Percentiles rank a stretch among this genome's conserved stretches.
Evolutionary conservation across 306 rosid species (phyloP).

Genomic region (Crataegus laevigata): DNA sequence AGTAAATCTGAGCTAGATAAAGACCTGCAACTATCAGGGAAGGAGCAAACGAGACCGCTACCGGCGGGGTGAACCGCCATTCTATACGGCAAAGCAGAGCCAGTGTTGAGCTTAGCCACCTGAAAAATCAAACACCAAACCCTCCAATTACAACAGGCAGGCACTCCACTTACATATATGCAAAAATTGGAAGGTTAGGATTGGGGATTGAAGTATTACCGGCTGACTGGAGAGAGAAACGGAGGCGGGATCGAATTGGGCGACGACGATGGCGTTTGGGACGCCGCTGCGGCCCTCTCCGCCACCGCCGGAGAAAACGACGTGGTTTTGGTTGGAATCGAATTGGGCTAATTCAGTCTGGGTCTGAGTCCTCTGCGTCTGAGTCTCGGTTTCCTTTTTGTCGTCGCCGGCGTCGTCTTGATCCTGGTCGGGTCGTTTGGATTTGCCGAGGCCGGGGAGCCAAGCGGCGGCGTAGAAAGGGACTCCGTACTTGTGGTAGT

Average conservation of each 20-base stretch:
- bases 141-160: not conserved
- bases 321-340: slow-evolving; percentile 20
- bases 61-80: slow-evolving; percentile 73
- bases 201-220: slow-evolving; percentile 23
- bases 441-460: slow-evolving; percentile 30
- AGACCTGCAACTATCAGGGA: slow-evolving; percentile 71
- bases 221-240: slow-evolving; percentile 56
- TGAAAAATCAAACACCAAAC: slow-evolving; percentile 16
- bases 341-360: not conserved
- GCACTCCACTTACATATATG: not conserved
- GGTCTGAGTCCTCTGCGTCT: not conserved
- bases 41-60: slow-evolving; percentile 73
- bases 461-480: slow-evolving; percentile 74
- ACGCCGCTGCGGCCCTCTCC: slow-evolving; percentile 87
- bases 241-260: slow-evolving; percentile 46
- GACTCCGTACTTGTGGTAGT: slow-evolving; percentile 66
- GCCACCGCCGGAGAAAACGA: slow-evolving; percentile 78
- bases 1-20: not conserved
- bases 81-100: slow-evolving; percentile 76
- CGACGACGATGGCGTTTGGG: slow-evolving; percentile 56
- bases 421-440: not conserved
- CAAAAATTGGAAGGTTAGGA: not conserved
- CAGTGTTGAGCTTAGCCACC: slow-evolving; percentile 56
- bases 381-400: slow-evolving; percentile 18
- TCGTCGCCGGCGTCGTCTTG: not conserved